These are phyloP conservation scores for Flaveria sonorensis DNA, from an alignment of 129 eudicot species.

Conservation along the genomic window DNA sequence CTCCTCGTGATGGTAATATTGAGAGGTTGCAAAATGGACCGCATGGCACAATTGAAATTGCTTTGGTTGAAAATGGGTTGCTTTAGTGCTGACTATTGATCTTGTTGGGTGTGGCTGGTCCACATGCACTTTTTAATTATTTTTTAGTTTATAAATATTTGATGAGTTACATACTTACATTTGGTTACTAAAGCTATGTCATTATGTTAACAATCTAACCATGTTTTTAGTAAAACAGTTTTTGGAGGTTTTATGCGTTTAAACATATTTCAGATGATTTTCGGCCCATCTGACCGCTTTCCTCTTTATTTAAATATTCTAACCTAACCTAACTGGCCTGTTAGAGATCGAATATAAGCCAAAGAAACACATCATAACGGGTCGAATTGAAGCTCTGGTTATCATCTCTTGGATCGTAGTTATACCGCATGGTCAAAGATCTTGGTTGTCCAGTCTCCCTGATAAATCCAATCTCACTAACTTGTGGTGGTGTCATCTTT, in stretches of 20 bases:
- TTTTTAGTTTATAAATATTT: background rate
- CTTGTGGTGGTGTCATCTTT: constrained; percentile 2
- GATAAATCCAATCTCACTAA: background rate
- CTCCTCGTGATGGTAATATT: background rate
- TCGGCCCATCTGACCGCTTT: background rate
- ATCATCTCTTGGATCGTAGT: background rate
- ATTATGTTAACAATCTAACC: background rate
- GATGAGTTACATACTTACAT: background rate
- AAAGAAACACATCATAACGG: background rate
- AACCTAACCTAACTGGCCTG: background rate
- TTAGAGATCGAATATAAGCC: background rate
- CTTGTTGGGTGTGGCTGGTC: background rate
- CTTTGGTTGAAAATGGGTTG: background rate
- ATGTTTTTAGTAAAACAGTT: background rate
- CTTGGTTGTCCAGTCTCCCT: too few relatives aligned
- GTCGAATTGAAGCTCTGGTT: background rate
- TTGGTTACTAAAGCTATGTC: background rate
- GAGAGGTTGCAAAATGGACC: background rate
- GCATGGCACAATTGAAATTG: background rate
- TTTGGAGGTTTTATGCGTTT: background rate
- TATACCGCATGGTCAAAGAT: too few relatives aligned
- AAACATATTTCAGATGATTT: background rate
- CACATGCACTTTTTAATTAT: background rate
- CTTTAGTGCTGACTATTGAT: too few relatives aligned
- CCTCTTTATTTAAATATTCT: background rate